Conservation (phyloP, 106 monocot genomes). For the Hemerocallis citrina region DNA sequence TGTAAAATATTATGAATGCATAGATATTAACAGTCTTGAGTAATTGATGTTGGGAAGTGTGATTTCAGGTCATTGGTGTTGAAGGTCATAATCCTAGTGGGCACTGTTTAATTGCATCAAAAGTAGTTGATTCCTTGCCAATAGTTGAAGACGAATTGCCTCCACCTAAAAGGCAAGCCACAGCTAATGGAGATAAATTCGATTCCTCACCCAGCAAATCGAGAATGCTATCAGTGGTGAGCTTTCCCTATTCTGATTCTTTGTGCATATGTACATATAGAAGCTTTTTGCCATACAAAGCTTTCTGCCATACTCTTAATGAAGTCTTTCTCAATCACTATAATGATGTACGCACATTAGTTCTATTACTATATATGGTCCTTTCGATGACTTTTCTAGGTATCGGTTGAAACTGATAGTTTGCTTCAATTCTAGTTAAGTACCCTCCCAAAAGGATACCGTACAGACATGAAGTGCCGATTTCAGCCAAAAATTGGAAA, state of each 20-base stretch:
- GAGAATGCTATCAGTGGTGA: conserved; percentile 50
- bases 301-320: no score
- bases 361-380: no score
- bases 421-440: no score
- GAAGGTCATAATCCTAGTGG: conserved; percentile 99
- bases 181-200: conserved; percentile 25
- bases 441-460: no score
- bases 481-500: no score
- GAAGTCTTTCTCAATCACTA: no score
- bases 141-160: conserved; percentile 25
- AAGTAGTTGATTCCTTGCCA: conserved; percentile 66
- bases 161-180: conserved; percentile 70
- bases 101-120: conserved; percentile 83
- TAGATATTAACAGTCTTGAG: not conserved
- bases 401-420: no score
- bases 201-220: conserved; percentile 15
- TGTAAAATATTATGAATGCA: not conserved
- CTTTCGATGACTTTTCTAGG: no score
- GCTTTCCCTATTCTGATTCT: conserved; percentile 8
- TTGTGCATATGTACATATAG: no score
- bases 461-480: no score
- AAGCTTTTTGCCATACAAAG: no score
- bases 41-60: conserved; percentile 1
- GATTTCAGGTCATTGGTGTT: conserved; percentile 75
- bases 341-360: no score